phyloP scores from a whole-genome alignment of 352 stramenopile genomes.

The Phytopythium chamaehyphon region DNA sequence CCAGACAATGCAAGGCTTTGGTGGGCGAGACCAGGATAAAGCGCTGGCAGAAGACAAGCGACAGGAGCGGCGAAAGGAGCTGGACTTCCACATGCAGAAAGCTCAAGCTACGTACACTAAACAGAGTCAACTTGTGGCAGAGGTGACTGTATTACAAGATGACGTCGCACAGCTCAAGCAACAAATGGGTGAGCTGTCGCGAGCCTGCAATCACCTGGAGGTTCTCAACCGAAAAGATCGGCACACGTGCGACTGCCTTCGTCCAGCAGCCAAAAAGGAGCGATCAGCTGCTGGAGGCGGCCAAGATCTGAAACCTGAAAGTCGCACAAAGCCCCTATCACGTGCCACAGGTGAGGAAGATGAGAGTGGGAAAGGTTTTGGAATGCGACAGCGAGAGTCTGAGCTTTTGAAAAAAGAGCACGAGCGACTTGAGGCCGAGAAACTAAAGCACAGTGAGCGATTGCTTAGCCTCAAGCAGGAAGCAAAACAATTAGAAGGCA shows the following conservation, averaged over 20 bases:
- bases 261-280: constrained; percentile 7
- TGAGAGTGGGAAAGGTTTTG: constrained; percentile 15
- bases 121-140: constrained; percentile 43
- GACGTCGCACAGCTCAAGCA: constrained; percentile 30
- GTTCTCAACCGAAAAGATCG: constrained; percentile 57
- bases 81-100: constrained; percentile 57
- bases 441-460: constrained; percentile 23
- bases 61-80: constrained; percentile 31
- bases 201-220: constrained; percentile 31
- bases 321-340: background rate
- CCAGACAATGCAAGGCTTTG: background rate
- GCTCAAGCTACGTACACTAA: constrained; percentile 58
- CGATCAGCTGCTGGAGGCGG: background rate
- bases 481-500: constrained; percentile 23
- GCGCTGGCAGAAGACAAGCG: constrained; percentile 37
- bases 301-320: background rate
- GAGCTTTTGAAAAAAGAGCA: constrained; percentile 34
- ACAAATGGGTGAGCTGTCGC: constrained; percentile 35
- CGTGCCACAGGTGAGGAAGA: constrained; percentile 5
- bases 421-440: constrained; percentile 28
- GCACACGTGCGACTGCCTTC: constrained; percentile 50
- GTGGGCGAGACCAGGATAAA: constrained; percentile 35
- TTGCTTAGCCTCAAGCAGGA: constrained; percentile 19
- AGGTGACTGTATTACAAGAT: constrained; percentile 51
- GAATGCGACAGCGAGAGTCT: constrained; percentile 22